phyloP scores from a whole-genome alignment of 768 basidiomycete species.

The Boletus rubroflammeus region DNA sequence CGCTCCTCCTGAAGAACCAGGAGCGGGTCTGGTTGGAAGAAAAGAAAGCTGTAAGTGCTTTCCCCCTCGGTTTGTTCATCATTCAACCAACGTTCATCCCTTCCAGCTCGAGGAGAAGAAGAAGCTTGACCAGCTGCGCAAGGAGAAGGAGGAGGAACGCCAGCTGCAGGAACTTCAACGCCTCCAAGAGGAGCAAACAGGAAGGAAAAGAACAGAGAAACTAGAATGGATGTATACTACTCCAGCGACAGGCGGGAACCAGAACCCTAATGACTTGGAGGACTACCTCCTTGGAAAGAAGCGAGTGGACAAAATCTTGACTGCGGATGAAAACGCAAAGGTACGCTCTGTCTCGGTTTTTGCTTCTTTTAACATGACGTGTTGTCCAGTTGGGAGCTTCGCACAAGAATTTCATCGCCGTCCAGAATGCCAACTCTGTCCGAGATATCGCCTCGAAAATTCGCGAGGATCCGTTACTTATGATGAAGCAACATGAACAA shows the following conservation, averaged over 20 bases:
- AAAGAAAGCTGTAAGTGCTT: constrained; percentile 78
- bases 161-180: constrained; percentile 95
- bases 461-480: constrained; percentile 94
- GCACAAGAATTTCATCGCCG: constrained; percentile 90
- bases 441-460: constrained; percentile 92
- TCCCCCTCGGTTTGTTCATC: background rate
- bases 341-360: constrained; percentile 33
- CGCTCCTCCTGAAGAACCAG: constrained; percentile 96
- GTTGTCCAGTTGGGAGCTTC: constrained; percentile 67
- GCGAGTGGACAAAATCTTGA: constrained; percentile 93
- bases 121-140: constrained; percentile 93
- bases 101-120: constrained; percentile 94
- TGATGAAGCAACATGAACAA: constrained; percentile 97
- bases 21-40: constrained; percentile 99
- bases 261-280: constrained; percentile 89
- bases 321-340: constrained; percentile 89
- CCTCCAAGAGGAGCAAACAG: constrained; percentile 92
- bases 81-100: constrained; percentile 12
- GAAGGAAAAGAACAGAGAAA: constrained; percentile 90
- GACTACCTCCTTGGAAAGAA: constrained; percentile 97
- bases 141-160: constrained; percentile 97
- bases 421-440: constrained; percentile 87
- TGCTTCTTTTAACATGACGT: background rate
- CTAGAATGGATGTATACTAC: constrained; percentile 99
- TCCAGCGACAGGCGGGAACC: constrained; percentile 83